A percentile compares a stretch with the other conserved stretches of the same genome.
phyloP scores from a whole-genome alignment of 2,329 filamentous ascomycete species.

The Penicillium sp. region DNA sequence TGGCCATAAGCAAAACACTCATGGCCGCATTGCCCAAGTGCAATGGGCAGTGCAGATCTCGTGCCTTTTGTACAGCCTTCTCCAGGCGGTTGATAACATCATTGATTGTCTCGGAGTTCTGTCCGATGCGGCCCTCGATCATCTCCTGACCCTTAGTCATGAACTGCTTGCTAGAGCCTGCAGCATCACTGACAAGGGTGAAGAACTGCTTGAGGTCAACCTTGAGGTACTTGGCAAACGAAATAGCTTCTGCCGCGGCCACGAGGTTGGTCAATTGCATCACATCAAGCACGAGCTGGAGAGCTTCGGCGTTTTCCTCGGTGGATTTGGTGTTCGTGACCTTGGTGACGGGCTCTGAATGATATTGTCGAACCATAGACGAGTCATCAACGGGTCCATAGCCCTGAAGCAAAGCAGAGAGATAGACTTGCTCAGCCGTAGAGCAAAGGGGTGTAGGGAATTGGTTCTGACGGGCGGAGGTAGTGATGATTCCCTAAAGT shows the following conservation, averaged over 20 bases:
- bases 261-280: constrained; percentile 55
- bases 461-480: constrained; percentile 60
- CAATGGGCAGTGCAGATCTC: constrained; percentile 44
- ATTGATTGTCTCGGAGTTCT: constrained; percentile 41
- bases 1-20: constrained; percentile 39
- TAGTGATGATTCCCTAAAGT: constrained; percentile 66
- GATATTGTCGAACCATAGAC: constrained; percentile 60
- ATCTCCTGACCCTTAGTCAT: constrained; percentile 44
- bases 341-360: constrained; percentile 44
- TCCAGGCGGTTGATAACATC: constrained; percentile 45
- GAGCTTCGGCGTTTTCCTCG: constrained; percentile 39
- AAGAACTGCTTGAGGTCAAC: constrained; percentile 52
- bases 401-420: constrained; percentile 62
- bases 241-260: constrained; percentile 53
- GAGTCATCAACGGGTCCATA: constrained; percentile 60
- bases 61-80: constrained; percentile 48
- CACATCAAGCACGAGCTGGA: constrained; percentile 49
- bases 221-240: constrained; percentile 51
- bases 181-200: constrained; percentile 53
- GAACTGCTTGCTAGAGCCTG: constrained; percentile 52
- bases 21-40: constrained; percentile 45
- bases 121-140: constrained; percentile 35
- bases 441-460: constrained; percentile 66
- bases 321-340: constrained; percentile 39
- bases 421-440: constrained; percentile 67